Evolutionary conservation across 805 yeast species (phyloP), one percentile per base, ranked within the genome.

Genomic region (Clavispora carvajalis): DNA sequence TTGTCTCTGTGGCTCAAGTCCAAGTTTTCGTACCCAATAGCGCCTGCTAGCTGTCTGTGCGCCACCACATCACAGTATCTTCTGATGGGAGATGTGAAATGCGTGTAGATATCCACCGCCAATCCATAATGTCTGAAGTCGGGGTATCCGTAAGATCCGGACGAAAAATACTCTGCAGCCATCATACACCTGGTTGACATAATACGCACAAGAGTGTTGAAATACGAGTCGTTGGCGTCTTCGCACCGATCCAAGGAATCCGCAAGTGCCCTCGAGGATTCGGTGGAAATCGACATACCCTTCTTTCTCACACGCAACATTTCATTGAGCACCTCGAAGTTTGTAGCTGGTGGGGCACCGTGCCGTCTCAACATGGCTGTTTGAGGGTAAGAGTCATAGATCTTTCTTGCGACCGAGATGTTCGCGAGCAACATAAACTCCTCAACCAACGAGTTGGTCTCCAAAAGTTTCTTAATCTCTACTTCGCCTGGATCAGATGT

Each of bases 111-210:
- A 52, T 90, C 97, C 38, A 91, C 89, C 3, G 99, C 99, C 48
- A 93, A 74, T 61, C 99, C 99, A 62, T 93, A 93, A 72, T 93
- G 99, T 47, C 83, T 79, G 71, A 87, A 93, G 49, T 93, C 99
- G 11, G 95, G 80, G 57, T 88, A 87, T 8, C 95, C 85, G 55
- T 74, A 87, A 12, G 85, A 80, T 7, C 99, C 98, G 0, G 96
- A 79, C 9, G 95, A 81, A 67, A 93, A 93, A 59, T 93, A 93
- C 59, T 91, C 97, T 2, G 99, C 99, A 2, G 99, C 96, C 85
- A 89, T 87, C 99, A 93, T 93, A 65, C 98, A 91, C 55, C 99
- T 77, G 0, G 99, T 93, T 7, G 97, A 93, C 95, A 93, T 84
- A 49, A 93, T 93, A 62, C 99, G 81, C 6, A 91, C 73, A 53